A percentile compares a stretch with the other conserved stretches of the same genome.
Conservation (phyloP, 768 basidiomycete species). For the Lactifluus pinguis region DNA sequence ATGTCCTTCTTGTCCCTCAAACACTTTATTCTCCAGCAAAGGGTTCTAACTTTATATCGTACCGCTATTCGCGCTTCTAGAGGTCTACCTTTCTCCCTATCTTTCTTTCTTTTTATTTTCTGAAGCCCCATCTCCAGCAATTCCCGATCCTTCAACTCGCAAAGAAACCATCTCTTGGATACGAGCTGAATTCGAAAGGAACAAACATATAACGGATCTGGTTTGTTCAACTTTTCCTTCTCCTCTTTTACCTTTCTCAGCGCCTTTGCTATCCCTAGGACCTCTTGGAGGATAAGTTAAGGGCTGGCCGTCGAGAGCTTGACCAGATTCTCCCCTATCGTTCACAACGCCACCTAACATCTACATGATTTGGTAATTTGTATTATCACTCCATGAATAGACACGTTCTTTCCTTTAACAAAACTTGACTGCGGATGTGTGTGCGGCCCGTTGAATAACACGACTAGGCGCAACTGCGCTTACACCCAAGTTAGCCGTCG, state of each 20-base stretch:
- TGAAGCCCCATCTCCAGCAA: constrained; percentile 34
- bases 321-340: constrained; percentile 43
- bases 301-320: constrained; percentile 48
- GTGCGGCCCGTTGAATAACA: neutral
- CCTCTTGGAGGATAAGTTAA: constrained; percentile 53
- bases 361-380: neutral
- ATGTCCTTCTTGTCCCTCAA: constrained; percentile 39
- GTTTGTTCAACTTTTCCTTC: constrained; percentile 31
- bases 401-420: neutral
- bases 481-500: too few species aligned
- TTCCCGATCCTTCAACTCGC: constrained; percentile 52
- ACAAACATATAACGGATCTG: constrained; percentile 45
- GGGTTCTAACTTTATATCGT: constrained; percentile 55
- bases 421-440: neutral
- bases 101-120: constrained; percentile 8
- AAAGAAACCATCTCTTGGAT: constrained; percentile 65
- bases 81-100: constrained; percentile 33
- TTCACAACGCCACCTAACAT: constrained; percentile 2
- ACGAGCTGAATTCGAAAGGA: constrained; percentile 61
- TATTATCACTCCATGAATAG: neutral
- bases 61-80: constrained; percentile 58
- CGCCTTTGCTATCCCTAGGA: constrained; percentile 28
- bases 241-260: neutral
- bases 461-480: neutral
- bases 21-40: constrained; percentile 65